Conservation (phyloP, 1,139 yeast species). For the Suhomyces yuchorum region DNA sequence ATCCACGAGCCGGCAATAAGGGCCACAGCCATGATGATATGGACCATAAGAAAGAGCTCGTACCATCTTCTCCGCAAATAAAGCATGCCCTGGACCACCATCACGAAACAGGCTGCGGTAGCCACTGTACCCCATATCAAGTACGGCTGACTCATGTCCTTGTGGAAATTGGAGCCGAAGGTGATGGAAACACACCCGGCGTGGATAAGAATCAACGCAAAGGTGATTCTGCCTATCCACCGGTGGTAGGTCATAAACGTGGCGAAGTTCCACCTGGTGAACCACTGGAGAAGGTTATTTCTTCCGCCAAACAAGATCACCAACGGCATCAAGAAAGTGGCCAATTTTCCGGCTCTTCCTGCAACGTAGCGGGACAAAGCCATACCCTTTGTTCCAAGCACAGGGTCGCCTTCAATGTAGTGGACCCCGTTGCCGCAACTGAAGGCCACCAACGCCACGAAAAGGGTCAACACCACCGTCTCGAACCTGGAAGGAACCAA, state of each 20-base stretch:
- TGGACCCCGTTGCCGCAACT: constrained; percentile 24
- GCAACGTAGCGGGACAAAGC: constrained; percentile 32
- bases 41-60: constrained; percentile 44
- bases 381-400: constrained; percentile 17
- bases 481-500: constrained; percentile 21
- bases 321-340: constrained; percentile 35
- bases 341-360: constrained; percentile 38
- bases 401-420: constrained; percentile 27
- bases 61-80: constrained; percentile 45
- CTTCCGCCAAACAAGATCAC: constrained; percentile 45
- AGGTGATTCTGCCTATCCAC: constrained; percentile 39
- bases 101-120: constrained; percentile 36
- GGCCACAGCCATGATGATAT: constrained; percentile 42
- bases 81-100: constrained; percentile 39
- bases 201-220: constrained; percentile 33
- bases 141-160: constrained; percentile 22
- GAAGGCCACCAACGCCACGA: constrained; percentile 12
- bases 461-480: constrained; percentile 23
- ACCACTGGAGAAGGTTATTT: constrained; percentile 45
- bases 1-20: constrained; percentile 48
- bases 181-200: constrained; percentile 41
- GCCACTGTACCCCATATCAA: constrained; percentile 36
- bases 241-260: constrained; percentile 41
- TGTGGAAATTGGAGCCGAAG: constrained; percentile 15
- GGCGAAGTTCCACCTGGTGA: constrained; percentile 41